Conservation (phyloP, 139 green algal species). For the Edaphochlamys debaryana region DNA sequence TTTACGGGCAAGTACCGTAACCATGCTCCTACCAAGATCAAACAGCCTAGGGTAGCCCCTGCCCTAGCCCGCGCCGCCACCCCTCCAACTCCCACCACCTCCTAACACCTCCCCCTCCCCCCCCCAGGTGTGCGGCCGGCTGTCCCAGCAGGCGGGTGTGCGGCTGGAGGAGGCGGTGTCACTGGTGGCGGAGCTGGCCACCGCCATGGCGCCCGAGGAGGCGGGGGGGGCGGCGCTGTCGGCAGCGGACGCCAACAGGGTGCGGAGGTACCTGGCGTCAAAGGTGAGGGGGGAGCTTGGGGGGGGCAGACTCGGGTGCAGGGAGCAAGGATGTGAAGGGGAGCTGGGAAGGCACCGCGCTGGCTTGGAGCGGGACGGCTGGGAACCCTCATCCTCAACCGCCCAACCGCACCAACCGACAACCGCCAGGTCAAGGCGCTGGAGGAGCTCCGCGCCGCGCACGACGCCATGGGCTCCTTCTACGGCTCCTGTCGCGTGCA, state of each 20-base stretch:
- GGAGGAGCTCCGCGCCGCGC: not conserved
- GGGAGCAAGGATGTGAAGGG: not conserved
- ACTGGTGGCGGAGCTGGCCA: conserved; percentile 6
- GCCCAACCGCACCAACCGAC: no score
- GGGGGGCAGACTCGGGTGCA: no score
- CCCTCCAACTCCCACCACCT: no score
- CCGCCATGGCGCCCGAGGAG: not conserved
- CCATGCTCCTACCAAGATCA: no score
- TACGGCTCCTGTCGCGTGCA: not conserved
- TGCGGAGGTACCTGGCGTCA: not conserved
- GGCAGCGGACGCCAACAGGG: not conserved
- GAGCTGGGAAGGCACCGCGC: no score
- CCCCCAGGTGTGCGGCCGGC: not conserved
- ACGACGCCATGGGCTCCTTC: not conserved
- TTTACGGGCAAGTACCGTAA: no score
- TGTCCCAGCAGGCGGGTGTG: conserved; percentile 3
- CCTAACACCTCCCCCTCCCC: no score
- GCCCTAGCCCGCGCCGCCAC: no score
- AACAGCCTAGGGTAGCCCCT: no score
- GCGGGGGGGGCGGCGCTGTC: not conserved
- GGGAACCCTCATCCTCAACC: no score
- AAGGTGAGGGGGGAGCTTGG: no score
- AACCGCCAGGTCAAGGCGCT: not conserved
- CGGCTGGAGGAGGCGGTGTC: conserved; percentile 6
- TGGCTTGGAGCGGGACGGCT: no score